These are phyloP conservation scores for Thermochaetoides dissita DNA, from an alignment of 2,329 filamentous ascomycete genomes.

Conservation along the genomic window DNA sequence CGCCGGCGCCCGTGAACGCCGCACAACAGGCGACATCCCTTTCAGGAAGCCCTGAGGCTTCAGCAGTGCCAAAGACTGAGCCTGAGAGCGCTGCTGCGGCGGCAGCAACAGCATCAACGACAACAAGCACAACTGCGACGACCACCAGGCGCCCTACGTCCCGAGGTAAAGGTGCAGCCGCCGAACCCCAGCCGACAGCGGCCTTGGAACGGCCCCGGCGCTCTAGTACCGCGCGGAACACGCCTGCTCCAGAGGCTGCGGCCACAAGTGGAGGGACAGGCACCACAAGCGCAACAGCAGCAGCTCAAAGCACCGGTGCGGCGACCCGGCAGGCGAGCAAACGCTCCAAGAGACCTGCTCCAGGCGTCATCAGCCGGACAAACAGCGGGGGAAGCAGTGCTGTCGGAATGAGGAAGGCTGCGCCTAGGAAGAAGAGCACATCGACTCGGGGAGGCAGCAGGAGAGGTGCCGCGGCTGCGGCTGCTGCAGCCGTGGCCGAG, in stretches of 20 bases:
- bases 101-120: slow-evolving; percentile 1
- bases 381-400: slow-evolving; percentile 50
- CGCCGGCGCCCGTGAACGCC: no score
- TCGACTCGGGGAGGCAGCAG: slow-evolving; percentile 13
- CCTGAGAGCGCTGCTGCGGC: neutral
- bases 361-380: slow-evolving; percentile 53
- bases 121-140: slow-evolving; percentile 2
- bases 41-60: no score
- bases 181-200: slow-evolving; percentile 35
- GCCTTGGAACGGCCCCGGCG: slow-evolving; percentile 40
- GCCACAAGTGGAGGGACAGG: neutral
- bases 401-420: slow-evolving; percentile 57
- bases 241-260: slow-evolving; percentile 34
- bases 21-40: no score
- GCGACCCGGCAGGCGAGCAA: slow-evolving; percentile 30
- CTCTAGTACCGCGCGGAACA: slow-evolving; percentile 43
- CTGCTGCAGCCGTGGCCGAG: slow-evolving; percentile 17
- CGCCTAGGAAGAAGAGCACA: slow-evolving; percentile 49
- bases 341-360: slow-evolving; percentile 55
- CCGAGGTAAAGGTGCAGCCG: slow-evolving; percentile 37
- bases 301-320: slow-evolving; percentile 8
- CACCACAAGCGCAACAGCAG: neutral
- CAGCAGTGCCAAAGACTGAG: no score
- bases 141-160: slow-evolving; percentile 33
- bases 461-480: slow-evolving; percentile 14